These are phyloP conservation scores for Colletotrichum ledebouriae DNA, from an alignment of 2,329 filamentous ascomycete species.

Conservation along the genomic window DNA sequence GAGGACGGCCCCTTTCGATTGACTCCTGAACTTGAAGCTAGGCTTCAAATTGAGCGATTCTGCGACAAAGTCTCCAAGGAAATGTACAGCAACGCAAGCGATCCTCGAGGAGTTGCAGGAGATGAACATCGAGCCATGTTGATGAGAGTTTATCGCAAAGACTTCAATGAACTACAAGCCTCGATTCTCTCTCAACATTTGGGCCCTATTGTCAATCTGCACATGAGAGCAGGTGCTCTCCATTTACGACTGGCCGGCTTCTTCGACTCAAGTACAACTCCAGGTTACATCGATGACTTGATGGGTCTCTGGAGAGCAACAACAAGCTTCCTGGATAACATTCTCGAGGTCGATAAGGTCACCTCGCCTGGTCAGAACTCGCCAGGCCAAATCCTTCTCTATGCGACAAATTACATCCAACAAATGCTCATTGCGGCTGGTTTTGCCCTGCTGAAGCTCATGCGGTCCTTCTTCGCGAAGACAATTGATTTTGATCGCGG, in stretches of 20 bases:
- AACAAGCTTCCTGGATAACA: conserved; percentile 75
- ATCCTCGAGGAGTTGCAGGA: conserved; percentile 76
- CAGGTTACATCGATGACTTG: conserved; percentile 80
- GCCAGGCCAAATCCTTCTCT: conserved; percentile 70
- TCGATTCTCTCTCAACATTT: conserved; percentile 70
- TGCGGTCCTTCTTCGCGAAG: conserved; percentile 81
- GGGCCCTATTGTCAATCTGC: conserved; percentile 72
- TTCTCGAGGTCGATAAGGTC: conserved; percentile 67
- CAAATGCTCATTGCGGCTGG: conserved; percentile 88
- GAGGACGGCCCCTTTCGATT: conserved; percentile 72
- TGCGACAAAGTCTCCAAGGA: conserved; percentile 83
- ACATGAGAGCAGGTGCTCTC: conserved; percentile 79
- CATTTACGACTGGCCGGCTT: conserved; percentile 85
- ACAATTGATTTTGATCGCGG: conserved; percentile 79
- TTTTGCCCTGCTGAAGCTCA: conserved; percentile 82
- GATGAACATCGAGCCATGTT: conserved; percentile 77
- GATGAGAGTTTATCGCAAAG: conserved; percentile 75
- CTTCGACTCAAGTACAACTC: conserved; percentile 81
- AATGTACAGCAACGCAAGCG: conserved; percentile 83
- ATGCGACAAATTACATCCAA: conserved; percentile 82
- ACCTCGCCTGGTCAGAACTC: conserved; percentile 60
- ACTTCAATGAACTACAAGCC: conserved; percentile 73
- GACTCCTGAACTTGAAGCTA: conserved; percentile 73
- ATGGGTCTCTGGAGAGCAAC: conserved; percentile 82
- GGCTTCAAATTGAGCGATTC: conserved; percentile 80